Percentiles rank a stretch among this genome's conserved stretches.
Conservation (phyloP, 2,329 filamentous ascomycete genomes). For the Pseudogymnoascus sp. region DNA sequence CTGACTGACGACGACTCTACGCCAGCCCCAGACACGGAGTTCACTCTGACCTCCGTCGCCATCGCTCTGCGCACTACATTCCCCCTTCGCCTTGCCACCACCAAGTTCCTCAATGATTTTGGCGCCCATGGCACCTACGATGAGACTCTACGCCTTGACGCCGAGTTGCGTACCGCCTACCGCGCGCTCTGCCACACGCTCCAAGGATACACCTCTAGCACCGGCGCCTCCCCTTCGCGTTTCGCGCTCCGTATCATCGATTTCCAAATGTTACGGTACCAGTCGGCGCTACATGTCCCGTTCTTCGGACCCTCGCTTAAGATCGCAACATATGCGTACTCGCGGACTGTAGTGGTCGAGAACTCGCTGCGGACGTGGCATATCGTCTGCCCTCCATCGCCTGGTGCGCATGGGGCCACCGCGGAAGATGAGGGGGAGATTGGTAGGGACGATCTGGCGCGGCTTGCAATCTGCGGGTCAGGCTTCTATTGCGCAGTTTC, state of each 20-base stretch:
- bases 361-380: slow-evolving; percentile 39
- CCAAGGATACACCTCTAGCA: slow-evolving; percentile 15
- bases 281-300: slow-evolving; percentile 48
- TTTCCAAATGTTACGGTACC: slow-evolving; percentile 45
- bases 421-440: slow-evolving; percentile 9
- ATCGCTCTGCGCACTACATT: slow-evolving; percentile 37
- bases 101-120: slow-evolving; percentile 38
- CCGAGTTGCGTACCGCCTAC: slow-evolving; percentile 35
- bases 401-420: slow-evolving; percentile 17
- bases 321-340: slow-evolving; percentile 42
- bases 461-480: slow-evolving; percentile 32
- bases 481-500: slow-evolving; percentile 34
- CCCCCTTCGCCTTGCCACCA: slow-evolving; percentile 35
- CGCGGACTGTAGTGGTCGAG: slow-evolving; percentile 41
- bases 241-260: slow-evolving; percentile 42
- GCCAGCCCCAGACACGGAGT: slow-evolving; percentile 28
- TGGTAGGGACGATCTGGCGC: slow-evolving; percentile 27
- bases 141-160: slow-evolving; percentile 37
- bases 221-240: slow-evolving; percentile 20
- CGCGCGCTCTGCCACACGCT: slow-evolving; percentile 32
- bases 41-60: slow-evolving; percentile 35
- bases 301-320: slow-evolving; percentile 36
- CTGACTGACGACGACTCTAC: slow-evolving; percentile 28
- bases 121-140: slow-evolving; percentile 33
- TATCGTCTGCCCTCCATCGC: slow-evolving; percentile 26